Evolutionary conservation across 805 yeast genomes (phyloP), one percentile per base, ranked within the genome.

Genomic region (Candida glaebosa): DNA sequence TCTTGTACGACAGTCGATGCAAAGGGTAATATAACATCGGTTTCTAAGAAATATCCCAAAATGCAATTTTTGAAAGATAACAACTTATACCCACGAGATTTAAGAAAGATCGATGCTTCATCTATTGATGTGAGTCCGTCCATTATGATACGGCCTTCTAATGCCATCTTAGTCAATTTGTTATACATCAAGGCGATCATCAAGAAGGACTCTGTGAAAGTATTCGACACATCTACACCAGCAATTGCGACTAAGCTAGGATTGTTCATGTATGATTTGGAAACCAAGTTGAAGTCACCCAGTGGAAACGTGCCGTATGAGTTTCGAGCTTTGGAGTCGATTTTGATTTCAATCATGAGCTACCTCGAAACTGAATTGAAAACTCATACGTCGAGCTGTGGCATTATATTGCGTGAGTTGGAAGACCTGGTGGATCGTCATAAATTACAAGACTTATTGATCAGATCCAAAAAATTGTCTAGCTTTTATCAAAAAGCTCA

Each of bases 141-240:
- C 15, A 84, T 93, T 35, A 81, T 90, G 45, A 88, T 89, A 17
- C 75, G 97, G 44, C 54, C 68, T n/a, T 73, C 78, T 18, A 76
- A 78, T 48, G 84, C 95, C 39, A 85, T 91, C 15, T 67, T 93
- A 40, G 80, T 93, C 37, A 90, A 89, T 57, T 63, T 93, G 54
- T 65, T 93, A 30, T 93, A 90, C 58, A 88, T 93, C 38, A 84
- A 93, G 49, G 98, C 97, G 1, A 71, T 93, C 36, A 79, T 93
- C n/a, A 86, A 84, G 52, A 74, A 78, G 32, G 87, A 91, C 53
- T 69, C 75, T 47, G 95, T 93, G 7, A 75, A 86, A 64, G 75
- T 93, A 1, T 93, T 93, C 61, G 98, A 93, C 55, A 81, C 87
- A 10, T 70, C 82, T 40, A 78, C 65, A 39, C 76, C 83, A 2